Base-by-base conservation (phyloP, 2,329 filamentous ascomycete genomes). In the Alternaria incomplexa region DNA sequence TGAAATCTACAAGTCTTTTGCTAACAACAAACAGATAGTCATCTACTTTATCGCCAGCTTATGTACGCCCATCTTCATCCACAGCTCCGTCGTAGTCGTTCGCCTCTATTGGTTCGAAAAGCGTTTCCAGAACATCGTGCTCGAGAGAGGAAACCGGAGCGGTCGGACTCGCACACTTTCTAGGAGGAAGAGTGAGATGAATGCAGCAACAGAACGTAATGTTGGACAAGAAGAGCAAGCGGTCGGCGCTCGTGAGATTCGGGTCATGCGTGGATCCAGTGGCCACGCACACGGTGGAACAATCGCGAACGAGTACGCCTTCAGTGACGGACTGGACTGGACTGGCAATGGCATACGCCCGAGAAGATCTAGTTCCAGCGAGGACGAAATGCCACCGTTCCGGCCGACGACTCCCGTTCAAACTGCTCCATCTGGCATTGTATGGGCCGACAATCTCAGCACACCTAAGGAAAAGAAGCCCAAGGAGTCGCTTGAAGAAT, bases 21-120 rank as follows among this genome's bases (percentile, higher is more conserved):
- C 51, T 63, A 17, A 63, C 50, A 2, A 22, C 17, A 15, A 15
- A 22, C 17, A 63, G 61, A 79, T 92, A 45, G 85, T 75, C 17
- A 68, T 81, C 15, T 75, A 79, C 66, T 55, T 81, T 20, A 69
- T 79, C 8, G 64, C 79, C 12, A 79, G 71, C 66, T 13, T 79
- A 25, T 81, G 79, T 67, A 81, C 76, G n/a, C 80, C 80, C 20
- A 81, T 81, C 61, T 79, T 80, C 62, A 81, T 81, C 53, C 79
- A 81, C 59, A 76, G 91, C 2, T 91, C 88, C 47, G 93, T 99
- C 47, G 96, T 99, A 8, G 95, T 97, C 71, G 86, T 98, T 13
- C 91, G 96, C 25, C 84, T 99, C 2, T 97, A 97, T 81, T 99
- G 95, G 95, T 99, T 99, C 77, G 94, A 99, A 81, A 97, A 96